Evolutionary conservation across 495 filamentous ascomycete genomes (phyloP), one percentile per base, ranked within the genome.

Genomic region (Oidiodendron maius): DNA sequence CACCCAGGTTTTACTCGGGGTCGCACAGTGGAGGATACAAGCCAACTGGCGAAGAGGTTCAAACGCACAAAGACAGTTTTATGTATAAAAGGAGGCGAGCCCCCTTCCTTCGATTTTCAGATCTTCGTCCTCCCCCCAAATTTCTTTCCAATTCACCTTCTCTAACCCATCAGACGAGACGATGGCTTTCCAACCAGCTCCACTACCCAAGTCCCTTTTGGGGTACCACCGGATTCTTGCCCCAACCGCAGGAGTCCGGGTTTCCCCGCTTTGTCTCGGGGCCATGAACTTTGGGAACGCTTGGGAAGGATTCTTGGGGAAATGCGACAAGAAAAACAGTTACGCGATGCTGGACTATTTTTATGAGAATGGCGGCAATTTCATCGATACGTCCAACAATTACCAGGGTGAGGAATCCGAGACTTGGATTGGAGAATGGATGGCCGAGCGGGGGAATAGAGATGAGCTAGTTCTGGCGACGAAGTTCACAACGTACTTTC

Each of bases 401-500:
- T 90, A 91, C 66, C 83, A 89, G 53, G 64, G 63, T 46, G 81
- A 76, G 50, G 67, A 87, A 45, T 83, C 81, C 6, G 86, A 90
- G 60, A 56, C 55, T 3, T 87, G 80, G 81, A 64, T 91, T 32
- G 86, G 86, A 15, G 84, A 88, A 49, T 89, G 86, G 86, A 80
- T 90, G 72, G 63, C 66, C 5, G 41, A 59, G 20, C 64, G 69
- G 3, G 61, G 60, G 1, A 64, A 66, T 9, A 65, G 80, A 1
- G 77, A 82, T 39, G 55, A 78, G 45, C 72, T 83, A 43, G 82
- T 90, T 45, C 64, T 88, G 42, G 82, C 83, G 0, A 88, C 85
- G 15, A 88, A 88, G 60, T 90, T 71, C 63, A 77, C 76, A n/a
- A 72, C 69, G 20, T 59, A 63, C 52, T 75, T 59, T 53, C 54